Evolutionary conservation across 108 stramenopile species (phyloP).

Genomic region (Cyclotella sp.): DNA sequence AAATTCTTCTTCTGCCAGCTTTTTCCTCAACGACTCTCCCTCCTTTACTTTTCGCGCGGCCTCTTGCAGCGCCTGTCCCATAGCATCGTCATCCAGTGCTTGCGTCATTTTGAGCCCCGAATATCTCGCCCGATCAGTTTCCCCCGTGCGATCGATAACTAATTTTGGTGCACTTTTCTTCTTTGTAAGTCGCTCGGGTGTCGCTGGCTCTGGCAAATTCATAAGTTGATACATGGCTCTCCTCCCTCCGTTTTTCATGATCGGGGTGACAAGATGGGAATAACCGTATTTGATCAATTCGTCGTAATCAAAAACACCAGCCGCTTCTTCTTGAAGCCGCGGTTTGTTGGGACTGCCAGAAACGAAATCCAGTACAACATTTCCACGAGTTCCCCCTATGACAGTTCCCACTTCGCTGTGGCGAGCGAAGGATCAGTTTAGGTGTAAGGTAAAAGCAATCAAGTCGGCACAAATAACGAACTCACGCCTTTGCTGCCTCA

Average conservation of each 20-base stretch:
- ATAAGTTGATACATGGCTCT: conserved; percentile 77
- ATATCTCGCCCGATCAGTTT: conserved; percentile 74
- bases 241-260: conserved; percentile 82
- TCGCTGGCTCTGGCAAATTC: conserved; percentile 61
- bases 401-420: conserved; percentile 65
- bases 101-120: conserved; percentile 80
- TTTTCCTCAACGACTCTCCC: conserved; percentile 62
- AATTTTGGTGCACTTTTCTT: conserved; percentile 63
- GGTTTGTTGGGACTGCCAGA: conserved; percentile 78
- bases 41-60: conserved; percentile 59
- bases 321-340: conserved; percentile 60
- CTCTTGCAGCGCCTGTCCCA: conserved; percentile 70
- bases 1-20: conserved; percentile 71
- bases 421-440: background rate
- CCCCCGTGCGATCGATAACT: conserved; percentile 77
- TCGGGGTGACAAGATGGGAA: conserved; percentile 66
- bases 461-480: background rate
- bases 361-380: conserved; percentile 74
- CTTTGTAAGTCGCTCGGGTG: conserved; percentile 41
- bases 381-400: conserved; percentile 82
- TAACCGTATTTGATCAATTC: conserved; percentile 79
- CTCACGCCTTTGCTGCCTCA: conserved; percentile 64
- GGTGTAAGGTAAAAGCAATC: background rate
- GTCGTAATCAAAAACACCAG: conserved; percentile 82
- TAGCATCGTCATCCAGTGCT: conserved; percentile 69